phyloP scores from a whole-genome alignment of 2,329 filamentous ascomycete genomes.

The Aspergillus hiratsukae region DNA sequence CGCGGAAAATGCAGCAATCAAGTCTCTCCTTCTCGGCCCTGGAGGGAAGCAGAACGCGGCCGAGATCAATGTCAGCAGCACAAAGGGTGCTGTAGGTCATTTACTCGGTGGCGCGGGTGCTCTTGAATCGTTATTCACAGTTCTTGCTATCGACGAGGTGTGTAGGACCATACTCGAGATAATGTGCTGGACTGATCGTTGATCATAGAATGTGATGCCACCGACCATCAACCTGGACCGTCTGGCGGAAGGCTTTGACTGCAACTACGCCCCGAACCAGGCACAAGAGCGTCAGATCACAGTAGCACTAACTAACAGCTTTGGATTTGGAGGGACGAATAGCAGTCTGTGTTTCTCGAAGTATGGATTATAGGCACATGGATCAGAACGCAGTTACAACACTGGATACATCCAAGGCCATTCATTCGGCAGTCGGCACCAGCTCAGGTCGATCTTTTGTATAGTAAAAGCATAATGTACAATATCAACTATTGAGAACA shows the following conservation, averaged over 20 bases:
- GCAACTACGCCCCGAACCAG: constrained; percentile 75
- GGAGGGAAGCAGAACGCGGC: constrained; percentile 59
- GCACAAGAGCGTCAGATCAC: constrained; percentile 67
- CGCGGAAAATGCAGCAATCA: constrained; percentile 82
- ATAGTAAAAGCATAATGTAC: background rate
- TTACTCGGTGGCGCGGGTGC: constrained; percentile 87
- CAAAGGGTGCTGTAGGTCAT: constrained; percentile 90
- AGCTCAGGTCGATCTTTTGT: background rate
- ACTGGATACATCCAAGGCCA: too few species aligned
- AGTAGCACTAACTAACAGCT: constrained; percentile 87
- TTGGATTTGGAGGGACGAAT: constrained; percentile 96
- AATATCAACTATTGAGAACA: background rate
- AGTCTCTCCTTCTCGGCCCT: constrained; percentile 67
- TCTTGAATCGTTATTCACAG: constrained; percentile 79
- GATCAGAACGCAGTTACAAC: background rate
- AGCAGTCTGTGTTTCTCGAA: constrained; percentile 72
- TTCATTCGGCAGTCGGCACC: background rate
- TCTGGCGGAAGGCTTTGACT: constrained; percentile 62
- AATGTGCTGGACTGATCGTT: background rate
- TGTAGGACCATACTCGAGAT: constrained; percentile 26
- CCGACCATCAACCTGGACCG: constrained; percentile 79
- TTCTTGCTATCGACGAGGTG: constrained; percentile 75
- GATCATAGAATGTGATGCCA: constrained; percentile 65
- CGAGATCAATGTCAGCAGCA: constrained; percentile 80
- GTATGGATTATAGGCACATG: constrained; percentile 10